Evolutionary conservation across 108 stramenopile genomes (phyloP).

Genomic region (Chaetoceros muelleri): DNA sequence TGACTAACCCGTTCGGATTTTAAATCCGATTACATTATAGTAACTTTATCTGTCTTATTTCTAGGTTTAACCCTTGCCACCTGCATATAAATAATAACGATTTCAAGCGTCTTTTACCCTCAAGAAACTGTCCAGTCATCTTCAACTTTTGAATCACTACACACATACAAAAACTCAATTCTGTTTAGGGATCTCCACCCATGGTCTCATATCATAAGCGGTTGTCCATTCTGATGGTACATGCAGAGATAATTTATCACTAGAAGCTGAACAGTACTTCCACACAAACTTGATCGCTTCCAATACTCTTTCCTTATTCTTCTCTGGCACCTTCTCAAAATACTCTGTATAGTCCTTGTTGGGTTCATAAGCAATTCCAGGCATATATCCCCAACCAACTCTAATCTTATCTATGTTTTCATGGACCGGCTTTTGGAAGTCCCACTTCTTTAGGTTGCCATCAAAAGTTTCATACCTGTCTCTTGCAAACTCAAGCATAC

Average conservation of each 20-base stretch:
- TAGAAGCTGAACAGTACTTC: slow-evolving; percentile 27
- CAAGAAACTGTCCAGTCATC: no score
- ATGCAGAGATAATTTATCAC: slow-evolving; percentile 4
- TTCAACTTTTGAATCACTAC: no score
- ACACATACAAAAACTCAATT: no score
- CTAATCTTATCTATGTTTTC: slow-evolving; percentile 51
- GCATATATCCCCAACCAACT: slow-evolving; percentile 37
- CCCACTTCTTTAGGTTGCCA: slow-evolving; percentile 45
- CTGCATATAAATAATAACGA: no score
- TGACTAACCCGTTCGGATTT: no score
- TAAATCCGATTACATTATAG: no score
- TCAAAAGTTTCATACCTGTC: slow-evolving; percentile 49
- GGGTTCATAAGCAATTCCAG: slow-evolving; percentile 42
- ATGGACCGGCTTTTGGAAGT: slow-evolving; percentile 25
- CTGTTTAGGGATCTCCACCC: slow-evolving; percentile 75
- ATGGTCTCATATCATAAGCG: slow-evolving; percentile 70
- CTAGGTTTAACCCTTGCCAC: no score
- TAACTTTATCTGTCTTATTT: no score
- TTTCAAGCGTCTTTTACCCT: no score
- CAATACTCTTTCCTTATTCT: slow-evolving; percentile 31
- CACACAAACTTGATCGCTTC: slow-evolving; percentile 56
- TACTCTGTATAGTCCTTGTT: slow-evolving; percentile 44
- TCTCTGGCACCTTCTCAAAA: slow-evolving; percentile 44
- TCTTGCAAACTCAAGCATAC: slow-evolving; percentile 68
- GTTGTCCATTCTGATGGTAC: slow-evolving; percentile 54